Percentiles rank a stretch among this genome's conserved stretches.
These are phyloP conservation scores for Plasmodium ovale DNA, from an alignment of 169 alveolate species.

Conservation along the genomic window DNA sequence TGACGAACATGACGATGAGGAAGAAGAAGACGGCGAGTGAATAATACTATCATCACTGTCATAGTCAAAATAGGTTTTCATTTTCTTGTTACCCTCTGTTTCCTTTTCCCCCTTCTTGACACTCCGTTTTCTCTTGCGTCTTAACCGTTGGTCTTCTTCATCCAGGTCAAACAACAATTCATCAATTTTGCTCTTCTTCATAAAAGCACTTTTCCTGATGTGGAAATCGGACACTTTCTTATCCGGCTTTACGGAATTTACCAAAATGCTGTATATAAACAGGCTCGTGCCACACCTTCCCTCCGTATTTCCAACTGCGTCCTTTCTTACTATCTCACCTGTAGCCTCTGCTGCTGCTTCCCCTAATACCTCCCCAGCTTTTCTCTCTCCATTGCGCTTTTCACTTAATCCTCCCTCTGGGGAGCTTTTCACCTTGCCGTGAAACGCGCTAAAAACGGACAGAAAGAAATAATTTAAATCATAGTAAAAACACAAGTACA, in stretches of 20 bases:
- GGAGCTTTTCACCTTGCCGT: neutral
- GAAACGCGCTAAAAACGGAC: slow-evolving; percentile 4
- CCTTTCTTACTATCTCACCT: slow-evolving; percentile 1
- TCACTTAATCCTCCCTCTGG: neutral
- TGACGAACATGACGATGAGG: neutral
- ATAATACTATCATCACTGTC: slow-evolving; percentile 65
- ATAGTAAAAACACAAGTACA: slow-evolving; percentile 43
- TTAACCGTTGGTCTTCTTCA: slow-evolving; percentile 26
- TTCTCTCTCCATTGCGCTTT: neutral
- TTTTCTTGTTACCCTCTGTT: neutral
- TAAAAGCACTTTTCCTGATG: slow-evolving; percentile 6
- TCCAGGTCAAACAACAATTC: slow-evolving; percentile 10
- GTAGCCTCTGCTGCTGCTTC: neutral
- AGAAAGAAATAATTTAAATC: slow-evolving; percentile 47
- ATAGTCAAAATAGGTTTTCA: neutral
- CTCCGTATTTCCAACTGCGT: neutral
- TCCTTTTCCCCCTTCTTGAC: neutral
- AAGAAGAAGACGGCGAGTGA: slow-evolving; percentile 1
- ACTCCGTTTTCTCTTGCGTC: slow-evolving; percentile 5
- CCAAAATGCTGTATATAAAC: slow-evolving; percentile 42
- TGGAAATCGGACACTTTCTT: slow-evolving; percentile 25
- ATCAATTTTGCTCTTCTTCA: slow-evolving; percentile 33
- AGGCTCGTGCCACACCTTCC: slow-evolving; percentile 13
- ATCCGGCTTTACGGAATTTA: slow-evolving; percentile 70
- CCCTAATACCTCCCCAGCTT: too few species aligned